Percentiles rank a stretch among this genome's conserved stretches.
Conservation (phyloP, 1,284 basidiomycete species). For the Filobasidium uniguttulatum region DNA sequence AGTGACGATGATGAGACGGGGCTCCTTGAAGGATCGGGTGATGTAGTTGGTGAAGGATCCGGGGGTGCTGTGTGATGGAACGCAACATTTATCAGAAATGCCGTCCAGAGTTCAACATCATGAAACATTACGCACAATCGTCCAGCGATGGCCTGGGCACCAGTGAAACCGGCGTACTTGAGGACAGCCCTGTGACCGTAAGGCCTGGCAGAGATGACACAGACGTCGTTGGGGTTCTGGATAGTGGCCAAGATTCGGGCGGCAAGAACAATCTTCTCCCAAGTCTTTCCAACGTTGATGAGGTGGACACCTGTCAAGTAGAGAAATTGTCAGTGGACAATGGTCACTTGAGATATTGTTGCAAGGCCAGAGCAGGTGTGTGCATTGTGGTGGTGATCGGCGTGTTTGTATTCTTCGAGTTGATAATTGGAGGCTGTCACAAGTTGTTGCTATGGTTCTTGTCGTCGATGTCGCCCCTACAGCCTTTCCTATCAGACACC, state of each 20-base stretch:
- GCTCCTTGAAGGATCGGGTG: slow-evolving; percentile 99
- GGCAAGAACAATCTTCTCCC: slow-evolving; percentile 95
- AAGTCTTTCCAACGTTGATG: slow-evolving; percentile 97
- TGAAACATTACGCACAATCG: slow-evolving; percentile 46
- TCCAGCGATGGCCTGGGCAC: slow-evolving; percentile 95
- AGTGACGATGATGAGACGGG: slow-evolving; percentile 92
- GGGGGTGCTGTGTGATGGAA: slow-evolving; percentile 67
- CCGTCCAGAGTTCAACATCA: not conserved
- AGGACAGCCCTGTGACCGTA: slow-evolving; percentile 99
- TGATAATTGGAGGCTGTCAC: too few relatives aligned
- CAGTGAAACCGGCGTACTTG: slow-evolving; percentile 95
- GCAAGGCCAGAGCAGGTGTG: too few relatives aligned
- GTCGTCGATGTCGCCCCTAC: too few relatives aligned
- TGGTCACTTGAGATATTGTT: too few relatives aligned
- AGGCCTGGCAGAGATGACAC: slow-evolving; percentile 92
- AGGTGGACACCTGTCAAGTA: slow-evolving; percentile 67
- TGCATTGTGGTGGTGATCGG: too few relatives aligned
- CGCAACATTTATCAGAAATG: too few relatives aligned
- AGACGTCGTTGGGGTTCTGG: slow-evolving; percentile 95
- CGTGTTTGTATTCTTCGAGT: too few relatives aligned
- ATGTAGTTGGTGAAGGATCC: slow-evolving; percentile 99
- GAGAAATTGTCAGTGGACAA: too few relatives aligned
- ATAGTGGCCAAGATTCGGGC: slow-evolving; percentile 87
- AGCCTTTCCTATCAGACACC: too few relatives aligned
- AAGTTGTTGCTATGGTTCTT: too few relatives aligned